Evolutionary conservation across 345 rosid species (phyloP).

Genomic region (Microcos paniculata): DNA sequence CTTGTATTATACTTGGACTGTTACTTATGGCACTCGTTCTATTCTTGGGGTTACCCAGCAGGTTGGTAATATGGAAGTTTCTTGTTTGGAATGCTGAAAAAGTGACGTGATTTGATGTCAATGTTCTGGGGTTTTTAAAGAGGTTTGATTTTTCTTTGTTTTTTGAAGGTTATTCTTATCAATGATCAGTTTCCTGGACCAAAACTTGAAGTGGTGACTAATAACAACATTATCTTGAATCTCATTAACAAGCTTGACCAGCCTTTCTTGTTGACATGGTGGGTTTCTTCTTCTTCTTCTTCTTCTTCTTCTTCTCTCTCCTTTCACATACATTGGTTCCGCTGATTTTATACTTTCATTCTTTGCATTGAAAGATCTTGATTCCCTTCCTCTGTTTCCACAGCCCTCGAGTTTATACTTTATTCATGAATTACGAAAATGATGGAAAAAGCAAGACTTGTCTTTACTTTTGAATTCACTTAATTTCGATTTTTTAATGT

Average conservation of each 20-base stretch:
- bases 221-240: constrained; percentile 85
- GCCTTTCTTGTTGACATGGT: constrained; percentile 96
- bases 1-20: constrained; percentile 82
- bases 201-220: constrained; percentile 83
- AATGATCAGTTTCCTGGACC: constrained; percentile 99
- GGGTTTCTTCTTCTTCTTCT: constrained; percentile 3
- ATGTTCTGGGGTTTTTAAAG: constrained; percentile 7
- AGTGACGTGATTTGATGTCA: constrained; percentile 13
- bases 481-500: neutral
- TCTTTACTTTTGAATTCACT: neutral
- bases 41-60: constrained; percentile 88
- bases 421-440: neutral
- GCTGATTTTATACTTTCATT: neutral
- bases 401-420: neutral
- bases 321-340: neutral
- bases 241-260: constrained; percentile 91
- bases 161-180: constrained; percentile 80
- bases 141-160: neutral
- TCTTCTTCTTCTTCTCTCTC: neutral
- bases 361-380: neutral
- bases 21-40: constrained; percentile 72
- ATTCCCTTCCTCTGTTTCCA: neutral
- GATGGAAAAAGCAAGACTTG: neutral
- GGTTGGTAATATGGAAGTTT: constrained; percentile 36
- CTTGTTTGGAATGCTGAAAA: neutral